Evolutionary conservation across 164 flowering plant genomes (phyloP).

Genomic region (Protea cynaroides): DNA sequence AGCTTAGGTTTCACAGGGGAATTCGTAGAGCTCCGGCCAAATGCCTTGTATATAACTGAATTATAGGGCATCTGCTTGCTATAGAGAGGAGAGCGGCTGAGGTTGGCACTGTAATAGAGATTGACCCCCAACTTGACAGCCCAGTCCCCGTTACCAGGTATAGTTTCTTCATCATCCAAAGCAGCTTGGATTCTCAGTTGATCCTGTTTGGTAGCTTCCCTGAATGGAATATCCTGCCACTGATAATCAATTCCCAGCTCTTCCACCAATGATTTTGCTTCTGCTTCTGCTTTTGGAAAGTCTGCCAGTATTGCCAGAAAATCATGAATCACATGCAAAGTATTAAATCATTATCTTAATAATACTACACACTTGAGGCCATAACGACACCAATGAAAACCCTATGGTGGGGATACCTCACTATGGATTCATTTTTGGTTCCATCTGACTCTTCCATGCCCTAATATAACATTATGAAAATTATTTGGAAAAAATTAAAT

Average conservation of each 20-base stretch:
- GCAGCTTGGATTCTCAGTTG: conserved; percentile 53
- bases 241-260: conserved; percentile 51
- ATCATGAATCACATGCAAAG: not conserved
- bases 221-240: conserved; percentile 67
- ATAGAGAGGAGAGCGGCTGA: conserved; percentile 88
- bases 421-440: too few species aligned
- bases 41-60: conserved; percentile 67
- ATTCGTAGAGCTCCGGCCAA: conserved; percentile 58
- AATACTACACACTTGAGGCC: too few species aligned
- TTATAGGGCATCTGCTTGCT: conserved; percentile 97
- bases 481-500: too few species aligned
- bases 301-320: conserved; percentile 38
- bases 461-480: too few species aligned
- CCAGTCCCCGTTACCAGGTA: conserved; percentile 85
- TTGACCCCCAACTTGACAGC: conserved; percentile 89
- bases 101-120: conserved; percentile 77
- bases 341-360: too few species aligned
- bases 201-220: conserved; percentile 57
- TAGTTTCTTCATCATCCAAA: conserved; percentile 64
- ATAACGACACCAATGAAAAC: too few species aligned
- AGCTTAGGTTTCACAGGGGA: conserved; percentile 29
- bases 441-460: too few species aligned
- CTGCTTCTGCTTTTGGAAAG: conserved; percentile 70
- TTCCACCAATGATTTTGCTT: conserved; percentile 66
- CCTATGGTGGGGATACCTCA: too few species aligned